phyloP scores from a whole-genome alignment of 1,284 basidiomycete genomes.

The Ceratobasidium sp. region DNA sequence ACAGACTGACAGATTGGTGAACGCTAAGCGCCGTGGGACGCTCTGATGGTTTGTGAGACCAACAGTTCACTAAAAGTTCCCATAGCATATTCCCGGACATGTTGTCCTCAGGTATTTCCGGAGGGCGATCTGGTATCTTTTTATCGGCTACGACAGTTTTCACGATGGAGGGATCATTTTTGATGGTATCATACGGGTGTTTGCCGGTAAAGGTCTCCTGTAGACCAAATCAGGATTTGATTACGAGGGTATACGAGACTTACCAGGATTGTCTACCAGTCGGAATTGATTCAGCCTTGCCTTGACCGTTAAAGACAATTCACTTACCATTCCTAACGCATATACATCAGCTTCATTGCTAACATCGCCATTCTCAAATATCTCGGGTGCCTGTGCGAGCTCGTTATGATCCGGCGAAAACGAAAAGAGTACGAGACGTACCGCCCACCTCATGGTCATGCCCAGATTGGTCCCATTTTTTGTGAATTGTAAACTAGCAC shows the following conservation, averaged over 20 bases:
- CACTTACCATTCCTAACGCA: conserved; percentile 19
- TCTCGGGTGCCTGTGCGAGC: not conserved
- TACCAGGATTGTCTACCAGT: conserved; percentile 12
- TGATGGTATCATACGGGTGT: not conserved
- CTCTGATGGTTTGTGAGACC: not conserved
- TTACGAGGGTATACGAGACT: not conserved
- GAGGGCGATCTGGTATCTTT: not conserved
- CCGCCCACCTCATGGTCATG: not conserved
- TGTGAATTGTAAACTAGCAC: not conserved
- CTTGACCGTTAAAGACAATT: not conserved
- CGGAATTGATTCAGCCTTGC: not conserved
- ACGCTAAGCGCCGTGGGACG: not conserved
- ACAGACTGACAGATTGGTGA: too few relatives aligned
- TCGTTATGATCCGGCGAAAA: not conserved
- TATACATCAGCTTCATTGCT: conserved; percentile 3
- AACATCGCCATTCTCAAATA: not conserved
- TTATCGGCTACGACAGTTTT: not conserved
- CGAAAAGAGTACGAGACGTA: not conserved
- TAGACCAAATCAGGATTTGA: not conserved
- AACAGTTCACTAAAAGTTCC: not conserved
- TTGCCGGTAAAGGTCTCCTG: conserved; percentile 21
- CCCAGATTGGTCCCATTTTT: not conserved
- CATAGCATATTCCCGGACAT: not conserved
- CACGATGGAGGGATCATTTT: not conserved
- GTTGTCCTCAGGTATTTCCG: not conserved